Percentiles rank a stretch among this genome's conserved stretches.
phyloP scores from a whole-genome alignment of 495 filamentous ascomycete species.

The Hyaloscypha variabilis region DNA sequence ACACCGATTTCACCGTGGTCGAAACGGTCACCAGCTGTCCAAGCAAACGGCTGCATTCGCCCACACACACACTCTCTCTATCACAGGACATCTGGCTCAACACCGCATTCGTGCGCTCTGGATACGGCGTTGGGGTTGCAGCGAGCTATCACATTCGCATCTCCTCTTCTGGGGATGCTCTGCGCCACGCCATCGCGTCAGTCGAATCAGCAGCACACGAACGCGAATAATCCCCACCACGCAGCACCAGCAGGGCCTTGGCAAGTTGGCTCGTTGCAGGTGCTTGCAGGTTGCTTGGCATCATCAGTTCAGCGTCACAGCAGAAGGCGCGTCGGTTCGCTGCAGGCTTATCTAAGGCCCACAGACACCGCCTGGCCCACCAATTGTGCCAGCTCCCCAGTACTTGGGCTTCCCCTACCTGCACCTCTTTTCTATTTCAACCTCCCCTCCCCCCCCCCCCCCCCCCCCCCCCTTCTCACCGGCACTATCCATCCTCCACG shows the following conservation, averaged over 20 bases:
- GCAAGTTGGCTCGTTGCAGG: too few relatives aligned
- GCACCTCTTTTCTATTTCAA: not conserved
- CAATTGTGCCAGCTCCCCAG: not conserved
- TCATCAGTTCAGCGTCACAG: not conserved
- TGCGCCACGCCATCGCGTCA: not conserved
- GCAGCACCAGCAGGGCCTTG: too few relatives aligned
- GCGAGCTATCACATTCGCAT: not conserved
- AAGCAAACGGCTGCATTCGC: not conserved
- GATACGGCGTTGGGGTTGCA: not conserved
- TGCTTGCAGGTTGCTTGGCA: not conserved
- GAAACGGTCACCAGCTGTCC: not conserved
- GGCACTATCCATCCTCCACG: slow-evolving; percentile 6
- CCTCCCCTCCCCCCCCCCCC: not conserved
- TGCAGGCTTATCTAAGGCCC: not conserved
- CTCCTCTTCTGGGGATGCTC: not conserved
- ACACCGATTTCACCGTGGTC: not conserved
- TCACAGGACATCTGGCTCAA: not conserved
- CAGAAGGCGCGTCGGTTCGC: not conserved
- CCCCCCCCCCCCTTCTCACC: not conserved
- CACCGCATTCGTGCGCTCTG: not conserved
- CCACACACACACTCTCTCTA: not conserved
- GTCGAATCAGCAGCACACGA: not conserved
- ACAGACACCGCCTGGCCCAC: too few relatives aligned
- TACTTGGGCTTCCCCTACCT: not conserved
- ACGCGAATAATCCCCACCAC: not conserved